A percentile compares a stretch with the other conserved stretches of the same genome.
Evolutionary conservation across 2,329 filamentous ascomycete species (phyloP).

Genomic region (Colletotrichum gloeosporioides): DNA sequence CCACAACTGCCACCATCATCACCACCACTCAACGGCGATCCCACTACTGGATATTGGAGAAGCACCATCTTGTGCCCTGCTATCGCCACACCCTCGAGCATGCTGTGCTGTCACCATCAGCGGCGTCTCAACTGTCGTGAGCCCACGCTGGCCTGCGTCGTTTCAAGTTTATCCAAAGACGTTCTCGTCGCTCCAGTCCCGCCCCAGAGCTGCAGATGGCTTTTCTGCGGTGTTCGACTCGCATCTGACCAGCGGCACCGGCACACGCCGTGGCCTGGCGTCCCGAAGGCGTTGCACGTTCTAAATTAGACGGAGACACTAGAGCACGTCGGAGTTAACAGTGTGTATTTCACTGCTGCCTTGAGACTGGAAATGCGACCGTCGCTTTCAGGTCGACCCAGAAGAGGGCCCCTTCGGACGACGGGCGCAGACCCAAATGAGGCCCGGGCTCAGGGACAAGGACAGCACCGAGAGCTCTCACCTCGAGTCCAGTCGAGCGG

Average conservation of each 20-base stretch:
- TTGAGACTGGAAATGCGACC: not conserved
- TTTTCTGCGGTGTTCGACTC: conserved; percentile 1
- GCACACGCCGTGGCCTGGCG: not conserved
- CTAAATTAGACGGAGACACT: conserved; percentile 15
- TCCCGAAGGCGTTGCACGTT: conserved; percentile 4
- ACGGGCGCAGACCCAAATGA: not conserved
- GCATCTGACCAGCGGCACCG: conserved; percentile 9
- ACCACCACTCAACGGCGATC: not conserved
- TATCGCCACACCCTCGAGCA: not conserved
- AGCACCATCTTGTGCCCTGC: not conserved
- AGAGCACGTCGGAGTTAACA: not conserved
- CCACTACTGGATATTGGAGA: not conserved
- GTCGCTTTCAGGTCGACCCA: not conserved
- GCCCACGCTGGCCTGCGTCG: not conserved
- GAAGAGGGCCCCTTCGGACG: not conserved
- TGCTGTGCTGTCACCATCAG: not conserved
- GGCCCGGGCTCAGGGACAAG: not conserved
- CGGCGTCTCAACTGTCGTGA: not conserved
- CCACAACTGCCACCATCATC: not conserved
- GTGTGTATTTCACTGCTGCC: conserved; percentile 3
- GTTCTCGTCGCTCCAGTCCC: not conserved
- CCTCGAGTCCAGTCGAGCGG: not conserved
- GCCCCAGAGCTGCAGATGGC: not conserved
- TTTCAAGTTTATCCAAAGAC: not conserved
- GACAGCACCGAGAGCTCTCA: not conserved